Evolutionary conservation across 1,284 basidiomycete species (phyloP), one percentile per base, ranked within the genome.

Genomic region (Tetrapyrgos nigripes): DNA sequence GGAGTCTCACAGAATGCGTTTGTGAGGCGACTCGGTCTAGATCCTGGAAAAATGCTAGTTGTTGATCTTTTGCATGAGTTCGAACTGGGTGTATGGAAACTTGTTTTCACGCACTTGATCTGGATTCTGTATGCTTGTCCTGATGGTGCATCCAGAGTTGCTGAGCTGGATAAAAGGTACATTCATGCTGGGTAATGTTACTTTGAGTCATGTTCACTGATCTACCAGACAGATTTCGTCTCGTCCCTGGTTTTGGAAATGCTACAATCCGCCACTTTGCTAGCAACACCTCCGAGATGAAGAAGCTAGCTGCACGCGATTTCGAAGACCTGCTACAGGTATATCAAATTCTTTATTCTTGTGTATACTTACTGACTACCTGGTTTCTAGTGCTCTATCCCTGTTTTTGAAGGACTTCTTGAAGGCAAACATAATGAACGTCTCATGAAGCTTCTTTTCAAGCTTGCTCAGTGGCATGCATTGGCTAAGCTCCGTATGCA

Each of bases 21-120:
- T 44, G 69, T 68, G 0, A 51, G 68, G 0, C 31, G 44, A 0
- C 64, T 79, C 0, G 14, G 28, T 0, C 63, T 72, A 14, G 62
- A 75, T 21, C 57, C 69, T 5, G 74, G 69, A 47, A 53, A 23
- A 1, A 61, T 75, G 29, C 64, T 80, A 1, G 65, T 70, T 0
- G 66, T 71, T 0, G 77, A 79, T 58, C 55, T 76, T 4, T 46
- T 79, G 59, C 76, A 79, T 52, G 71, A 79, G 56, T 64, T 74
- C 27, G 74, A 78, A 52, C 59, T 78, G 0, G 77, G 76, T 1
- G 66, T 73, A 0, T 79, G 76, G 75, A 77, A 73, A 53, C 53
- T 59, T 0, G 21, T 74, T 0, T 70, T 77, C 33, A 65, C 57
- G 0, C 77, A 80, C 53, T 54, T 78, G 0, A 37, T 78, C 2